Base-by-base conservation (phyloP, 2,329 filamentous ascomycete species). In the Hawksworthiomyces lignivorus region DNA sequence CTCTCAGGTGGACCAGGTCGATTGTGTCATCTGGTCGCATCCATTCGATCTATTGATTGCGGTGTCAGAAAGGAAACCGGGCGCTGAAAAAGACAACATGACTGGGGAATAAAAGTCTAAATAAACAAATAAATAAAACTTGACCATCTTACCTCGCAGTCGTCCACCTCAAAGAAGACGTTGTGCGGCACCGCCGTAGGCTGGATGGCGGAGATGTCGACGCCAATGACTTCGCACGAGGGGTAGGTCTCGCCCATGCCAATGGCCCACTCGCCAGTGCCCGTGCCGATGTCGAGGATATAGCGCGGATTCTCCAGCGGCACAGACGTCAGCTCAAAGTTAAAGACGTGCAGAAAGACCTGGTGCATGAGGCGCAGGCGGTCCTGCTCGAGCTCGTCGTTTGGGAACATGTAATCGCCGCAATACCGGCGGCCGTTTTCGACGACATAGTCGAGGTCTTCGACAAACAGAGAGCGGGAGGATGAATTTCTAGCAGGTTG, bases 341-440 rank as follows among this genome's bases (percentile, higher is more conserved):
- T 35, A 40, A 59, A 58, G 18, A 56, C 39, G 41, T 58, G 54
- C 22, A 59, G 52, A 33, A 53, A 59, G 19, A 58, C 56, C 37
- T 60, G 55, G 48, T 61, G 56, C 28, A 56, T 42, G 36, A 60
- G 53, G 22, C 57, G 59, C 48, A 60, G 50, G 3, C 60, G 57
- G 19, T 58, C 59, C 43, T 61, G 58, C 56, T 80, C 75, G 5
- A 67, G 59, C 36, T 77, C 75, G 46, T 80, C 76, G 42, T 78
- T 80, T 20, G 76, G 75, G 37, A 78, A 75, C 41, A 70, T 70
- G 51, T 80, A 80, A 10, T 72, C 75, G 31, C 64, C 64, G 51
- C 77, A 75, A 45, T 79, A 80, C 20, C 75, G 64, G 19, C 74
- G 64, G n/a, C 75, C 75, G 51, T 80, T 76, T 50, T 77, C 73